Evolutionary conservation across 306 rosid genomes (phyloP).

Genomic region (Cicer pinnatifidum): DNA sequence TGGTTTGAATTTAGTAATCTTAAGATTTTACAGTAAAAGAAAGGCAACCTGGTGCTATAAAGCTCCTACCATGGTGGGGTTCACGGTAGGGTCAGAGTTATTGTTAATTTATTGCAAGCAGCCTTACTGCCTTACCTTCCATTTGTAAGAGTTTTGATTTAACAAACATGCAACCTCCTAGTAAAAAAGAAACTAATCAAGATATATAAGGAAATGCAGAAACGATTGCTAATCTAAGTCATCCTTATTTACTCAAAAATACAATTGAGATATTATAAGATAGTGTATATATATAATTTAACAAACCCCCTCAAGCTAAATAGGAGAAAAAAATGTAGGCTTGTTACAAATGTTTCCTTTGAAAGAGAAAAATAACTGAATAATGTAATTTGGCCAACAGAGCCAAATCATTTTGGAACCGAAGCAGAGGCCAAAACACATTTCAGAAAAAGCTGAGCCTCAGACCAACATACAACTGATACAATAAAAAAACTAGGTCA

Average conservation of each 20-base stretch:
- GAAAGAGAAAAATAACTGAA: not conserved
- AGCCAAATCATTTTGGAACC: not conserved
- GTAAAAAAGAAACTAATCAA: not conserved
- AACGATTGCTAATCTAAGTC: conserved; percentile 16
- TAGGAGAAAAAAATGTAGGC: not conserved
- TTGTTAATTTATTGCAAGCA: not conserved
- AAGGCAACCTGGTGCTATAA: conserved; percentile 7
- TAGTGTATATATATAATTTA: not conserved
- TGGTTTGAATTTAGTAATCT: conserved; percentile 15
- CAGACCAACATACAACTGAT: not conserved
- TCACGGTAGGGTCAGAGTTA: not conserved
- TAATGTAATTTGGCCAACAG: not conserved
- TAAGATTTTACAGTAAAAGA: conserved; percentile 9
- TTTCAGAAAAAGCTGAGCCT: not conserved
- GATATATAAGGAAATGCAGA: not conserved
- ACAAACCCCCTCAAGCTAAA: not conserved
- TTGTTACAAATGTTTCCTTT: conserved; percentile 5
- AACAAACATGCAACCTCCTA: not conserved
- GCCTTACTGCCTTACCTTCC: not conserved
- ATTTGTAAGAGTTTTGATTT: not conserved
- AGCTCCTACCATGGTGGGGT: not conserved
- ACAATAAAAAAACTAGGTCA: not conserved
- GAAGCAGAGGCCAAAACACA: not conserved
- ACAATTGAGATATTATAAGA: not conserved
- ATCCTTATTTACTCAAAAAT: not conserved